Evolutionary conservation across 192 early-diverging fungal genomes (phyloP).

Genomic region (Coemansia sp.): DNA sequence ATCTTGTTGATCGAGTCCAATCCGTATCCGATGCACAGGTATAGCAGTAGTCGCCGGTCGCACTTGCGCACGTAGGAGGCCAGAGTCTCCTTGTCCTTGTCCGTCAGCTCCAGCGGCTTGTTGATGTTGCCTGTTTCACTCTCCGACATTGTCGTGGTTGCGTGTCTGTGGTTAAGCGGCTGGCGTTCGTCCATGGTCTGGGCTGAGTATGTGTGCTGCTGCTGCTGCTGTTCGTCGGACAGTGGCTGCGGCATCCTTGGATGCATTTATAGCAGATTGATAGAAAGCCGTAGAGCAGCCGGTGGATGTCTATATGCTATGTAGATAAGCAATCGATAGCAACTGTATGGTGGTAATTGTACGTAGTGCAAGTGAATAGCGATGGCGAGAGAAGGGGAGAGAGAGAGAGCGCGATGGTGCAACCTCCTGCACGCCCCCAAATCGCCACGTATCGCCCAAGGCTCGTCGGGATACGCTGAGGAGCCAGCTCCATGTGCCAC

Average conservation of each 20-base stretch:
- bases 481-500: too few species aligned
- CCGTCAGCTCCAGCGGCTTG: constrained; percentile 17
- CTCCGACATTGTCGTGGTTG: background rate
- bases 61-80: constrained; percentile 40
- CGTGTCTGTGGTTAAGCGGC: background rate
- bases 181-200: background rate
- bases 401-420: too few species aligned
- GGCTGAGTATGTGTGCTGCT: background rate
- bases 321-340: background rate
- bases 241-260: background rate
- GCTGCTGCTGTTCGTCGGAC: background rate
- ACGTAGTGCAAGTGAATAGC: too few species aligned
- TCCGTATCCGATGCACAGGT: constrained; percentile 44
- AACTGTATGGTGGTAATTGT: too few species aligned
- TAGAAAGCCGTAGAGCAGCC: too few species aligned
- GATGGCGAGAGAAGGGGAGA: too few species aligned
- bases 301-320: too few species aligned
- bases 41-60: constrained; percentile 41
- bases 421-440: background rate
- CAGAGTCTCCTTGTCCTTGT: constrained; percentile 25
- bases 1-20: constrained; percentile 49
- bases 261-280: background rate
- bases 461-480: too few species aligned
- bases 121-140: constrained; percentile 15
- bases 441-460: background rate